Percentiles rank a stretch among this genome's conserved stretches.
Conservation (phyloP, 2,329 filamentous ascomycete genomes). For the Myotisia sp. region DNA sequence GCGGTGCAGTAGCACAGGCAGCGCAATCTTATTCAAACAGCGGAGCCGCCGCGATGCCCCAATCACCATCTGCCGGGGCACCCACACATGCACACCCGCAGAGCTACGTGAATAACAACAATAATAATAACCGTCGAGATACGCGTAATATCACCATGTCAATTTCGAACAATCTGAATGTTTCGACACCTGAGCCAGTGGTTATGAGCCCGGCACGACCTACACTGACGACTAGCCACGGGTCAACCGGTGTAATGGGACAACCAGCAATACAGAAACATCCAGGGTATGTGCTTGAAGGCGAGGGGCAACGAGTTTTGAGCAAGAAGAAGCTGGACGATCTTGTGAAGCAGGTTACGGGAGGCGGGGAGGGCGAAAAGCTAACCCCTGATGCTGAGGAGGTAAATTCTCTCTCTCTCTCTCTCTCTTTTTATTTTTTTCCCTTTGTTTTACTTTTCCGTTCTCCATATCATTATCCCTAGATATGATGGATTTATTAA, state of each 20-base stretch:
- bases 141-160: conserved; percentile 52
- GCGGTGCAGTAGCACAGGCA: conserved; percentile 33
- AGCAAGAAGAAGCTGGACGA: conserved; percentile 97
- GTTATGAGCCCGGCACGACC: conserved; percentile 58
- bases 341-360: conserved; percentile 83
- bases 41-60: conserved; percentile 16
- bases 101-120: conserved; percentile 21
- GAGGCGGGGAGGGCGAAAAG: conserved; percentile 59
- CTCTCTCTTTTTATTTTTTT: conserved; percentile 1
- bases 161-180: conserved; percentile 67
- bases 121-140: conserved; percentile 28
- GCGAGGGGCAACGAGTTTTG: conserved; percentile 82
- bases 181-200: conserved; percentile 55
- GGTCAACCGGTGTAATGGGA: conserved; percentile 66
- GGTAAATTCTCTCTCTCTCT: conserved; percentile 38
- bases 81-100: conserved; percentile 29
- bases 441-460: no score
- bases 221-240: conserved; percentile 64
- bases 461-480: conserved; percentile 9
- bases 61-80: no score
- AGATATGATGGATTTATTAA: no score
- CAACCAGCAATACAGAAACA: conserved; percentile 74
- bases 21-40: conserved; percentile 30
- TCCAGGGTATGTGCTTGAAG: conserved; percentile 73
- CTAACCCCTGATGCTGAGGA: conserved; percentile 91